Base-by-base conservation (phyloP, 2,329 filamentous ascomycete genomes). In the Thermomyces lanuginosus region DNA sequence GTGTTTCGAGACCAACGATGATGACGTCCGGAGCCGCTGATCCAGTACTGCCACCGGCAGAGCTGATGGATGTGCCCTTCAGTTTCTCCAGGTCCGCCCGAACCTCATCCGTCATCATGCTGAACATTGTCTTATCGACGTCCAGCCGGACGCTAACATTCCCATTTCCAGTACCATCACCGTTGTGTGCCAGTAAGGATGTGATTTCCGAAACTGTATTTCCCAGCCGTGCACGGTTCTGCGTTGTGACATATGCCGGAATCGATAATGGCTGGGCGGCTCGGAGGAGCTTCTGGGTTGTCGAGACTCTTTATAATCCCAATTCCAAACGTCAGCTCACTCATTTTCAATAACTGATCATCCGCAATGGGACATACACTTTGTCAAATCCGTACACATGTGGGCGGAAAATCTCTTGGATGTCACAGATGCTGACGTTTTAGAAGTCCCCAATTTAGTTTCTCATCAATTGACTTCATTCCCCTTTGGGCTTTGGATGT, bases 381-480 rank as follows among this genome's bases (percentile, higher is more conserved):
- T 78, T 82, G 36, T 80, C 69, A 47, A 84, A 93, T 47, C 91
- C 75, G 56, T 76, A 69, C 43, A 95, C 92, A 30, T 74, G 76
- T 6, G 63, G 61, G 34, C 81, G 70, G 57, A 95, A 95, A 53
- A 83, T 91, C 41, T 93, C 86, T 58, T 95, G 86, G 36, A 95
- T 64, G 47, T 95, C 86, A 59, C 86, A 95, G 48, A 95, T 70
- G 45, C 84, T 93, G 35, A 22, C 5, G 15, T 26, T 13, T 17
- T 6, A 18, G 8, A n/a, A 30, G 21, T 18, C 2, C 16, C n/a
- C 13, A 16, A 5, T 3, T 10, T 6, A 11, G n/a, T n/a, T n/a
- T n/a, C n/a, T n/a, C n/a, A n/a, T n/a, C n/a, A n/a, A n/a, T n/a
- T n/a, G n/a, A n/a, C n/a, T n/a, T n/a, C n/a, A n/a, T n/a, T n/a